Evolutionary conservation across 805 yeast species (phyloP), one percentile per base, ranked within the genome.

Genomic region (Metschnikowia chrysomelidarum): DNA sequence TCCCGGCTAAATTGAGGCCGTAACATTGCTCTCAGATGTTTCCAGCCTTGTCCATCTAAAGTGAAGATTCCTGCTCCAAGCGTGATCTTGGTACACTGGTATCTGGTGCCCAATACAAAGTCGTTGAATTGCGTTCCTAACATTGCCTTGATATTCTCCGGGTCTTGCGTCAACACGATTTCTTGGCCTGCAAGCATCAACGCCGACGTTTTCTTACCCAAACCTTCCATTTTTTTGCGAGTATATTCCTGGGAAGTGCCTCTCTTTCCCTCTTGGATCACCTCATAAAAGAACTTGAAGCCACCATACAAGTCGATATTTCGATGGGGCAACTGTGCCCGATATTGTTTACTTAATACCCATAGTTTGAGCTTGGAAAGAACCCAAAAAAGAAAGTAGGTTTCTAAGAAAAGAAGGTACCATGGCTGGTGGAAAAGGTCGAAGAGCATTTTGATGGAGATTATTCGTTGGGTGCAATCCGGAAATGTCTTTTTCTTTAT

Each of bases 21-120:
- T 46, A 54, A 51, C 59, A 54, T 47, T 6, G 58, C 49, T 26
- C 59, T 38, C 7, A 54, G 47, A 28, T 54, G 59, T 34, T 54
- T 54, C 59, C 59, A 54, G 3, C 57, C 59, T 10, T 43, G 50
- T 8, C 59, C 59, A 27, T 54, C 59, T 29, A 54, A 42, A 6
- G 59, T 54, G 39, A 54, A 54, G 26, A 54, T 54, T 2, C 59
- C 59, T 24, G 52, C 57, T 11, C 59, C 59, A 29, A 54, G 41
- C 24, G 49, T 43, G 7, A 56, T 47, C 24, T 30, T 29, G 32
- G 52, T 41, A 24, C 47, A 48, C 21, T 47, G 33, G 32, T 51
- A 52, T 30, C 59, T 52, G 13, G 42, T 43, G 4, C 59, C 59
- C 24, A 54, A 44, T n/a, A 49, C 43, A 36, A 51, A 54, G 38